Conservation (phyloP, 768 basidiomycete genomes). For the Terana coerulea region DNA sequence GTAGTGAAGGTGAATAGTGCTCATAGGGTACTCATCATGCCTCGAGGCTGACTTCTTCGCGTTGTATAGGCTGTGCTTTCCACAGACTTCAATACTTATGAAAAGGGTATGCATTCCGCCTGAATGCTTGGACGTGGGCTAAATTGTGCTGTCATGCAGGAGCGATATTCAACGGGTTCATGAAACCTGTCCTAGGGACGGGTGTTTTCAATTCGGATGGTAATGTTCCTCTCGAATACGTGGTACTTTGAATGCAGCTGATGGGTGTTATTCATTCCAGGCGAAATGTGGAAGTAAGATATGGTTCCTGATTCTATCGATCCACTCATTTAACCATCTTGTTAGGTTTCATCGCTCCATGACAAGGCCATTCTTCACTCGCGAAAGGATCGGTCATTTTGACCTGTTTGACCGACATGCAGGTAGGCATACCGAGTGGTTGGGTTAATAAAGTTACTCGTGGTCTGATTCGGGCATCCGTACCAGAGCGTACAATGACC, state of each 20-base stretch:
- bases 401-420: constrained; percentile 19
- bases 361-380: constrained; percentile 64
- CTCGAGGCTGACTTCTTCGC: too few species aligned
- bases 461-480: constrained; percentile 32
- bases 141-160: too few species aligned
- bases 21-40: too few species aligned
- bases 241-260: neutral
- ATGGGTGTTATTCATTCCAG: too few species aligned
- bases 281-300: constrained; percentile 63
- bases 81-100: too few species aligned
- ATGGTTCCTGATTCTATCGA: neutral
- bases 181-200: constrained; percentile 51
- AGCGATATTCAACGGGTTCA: too few species aligned
- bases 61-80: too few species aligned
- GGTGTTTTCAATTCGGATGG: constrained; percentile 63
- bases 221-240: constrained; percentile 15
- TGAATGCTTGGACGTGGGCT: too few species aligned
- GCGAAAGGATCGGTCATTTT: constrained; percentile 23
- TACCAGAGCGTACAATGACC: constrained; percentile 22
- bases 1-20: too few species aligned
- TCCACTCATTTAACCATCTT: neutral
- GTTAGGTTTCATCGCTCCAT: constrained; percentile 59
- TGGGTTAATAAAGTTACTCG: constrained; percentile 30
- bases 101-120: too few species aligned
- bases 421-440: neutral